Evolutionary conservation across 129 eudicot species (phyloP).

Genomic region (Smallanthus sonchifolius): DNA sequence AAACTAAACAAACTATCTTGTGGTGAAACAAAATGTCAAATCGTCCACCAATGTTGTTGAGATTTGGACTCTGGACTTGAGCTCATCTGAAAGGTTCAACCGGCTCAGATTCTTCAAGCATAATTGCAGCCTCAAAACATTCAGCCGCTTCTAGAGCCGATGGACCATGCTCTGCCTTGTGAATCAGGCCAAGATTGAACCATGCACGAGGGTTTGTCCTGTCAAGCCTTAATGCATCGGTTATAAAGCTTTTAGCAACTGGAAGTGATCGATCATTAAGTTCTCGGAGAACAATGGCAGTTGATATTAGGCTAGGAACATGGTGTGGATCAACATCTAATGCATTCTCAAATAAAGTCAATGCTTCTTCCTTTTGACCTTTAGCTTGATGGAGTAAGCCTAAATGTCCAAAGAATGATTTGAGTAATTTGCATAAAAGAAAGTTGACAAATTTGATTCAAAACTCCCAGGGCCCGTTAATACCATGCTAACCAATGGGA

Average conservation of each 20-base stretch:
- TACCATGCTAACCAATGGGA: too few relatives aligned
- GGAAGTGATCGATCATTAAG: conserved; percentile 50
- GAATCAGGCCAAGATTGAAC: conserved; percentile 80
- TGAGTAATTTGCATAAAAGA: conserved; percentile 7
- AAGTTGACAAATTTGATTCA: conserved; percentile 2
- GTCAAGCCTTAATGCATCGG: conserved; percentile 71
- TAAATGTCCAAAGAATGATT: conserved; percentile 26
- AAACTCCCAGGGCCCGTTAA: too few relatives aligned
- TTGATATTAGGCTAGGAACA: conserved; percentile 89
- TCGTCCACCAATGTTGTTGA: conserved; percentile 5
- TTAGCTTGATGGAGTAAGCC: conserved; percentile 74
- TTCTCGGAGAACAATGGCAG: conserved; percentile 50
- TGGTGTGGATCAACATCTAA: conserved; percentile 77
- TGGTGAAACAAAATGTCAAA: conserved; percentile 15
- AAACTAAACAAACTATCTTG: conserved; percentile 18
- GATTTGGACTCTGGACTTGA: not conserved
- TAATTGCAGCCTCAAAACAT: conserved; percentile 84
- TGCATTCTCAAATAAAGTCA: conserved; percentile 60
- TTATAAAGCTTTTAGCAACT: conserved; percentile 70
- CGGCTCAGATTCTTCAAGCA: conserved; percentile 78
- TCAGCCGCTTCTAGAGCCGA: conserved; percentile 76
- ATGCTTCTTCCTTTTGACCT: conserved; percentile 72
- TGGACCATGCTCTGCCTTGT: conserved; percentile 47
- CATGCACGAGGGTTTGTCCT: conserved; percentile 69
- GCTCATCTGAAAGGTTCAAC: conserved; percentile 79